Evolutionary conservation across 1,139 yeast species (phyloP).

Genomic region (Geotrichum siamense): DNA sequence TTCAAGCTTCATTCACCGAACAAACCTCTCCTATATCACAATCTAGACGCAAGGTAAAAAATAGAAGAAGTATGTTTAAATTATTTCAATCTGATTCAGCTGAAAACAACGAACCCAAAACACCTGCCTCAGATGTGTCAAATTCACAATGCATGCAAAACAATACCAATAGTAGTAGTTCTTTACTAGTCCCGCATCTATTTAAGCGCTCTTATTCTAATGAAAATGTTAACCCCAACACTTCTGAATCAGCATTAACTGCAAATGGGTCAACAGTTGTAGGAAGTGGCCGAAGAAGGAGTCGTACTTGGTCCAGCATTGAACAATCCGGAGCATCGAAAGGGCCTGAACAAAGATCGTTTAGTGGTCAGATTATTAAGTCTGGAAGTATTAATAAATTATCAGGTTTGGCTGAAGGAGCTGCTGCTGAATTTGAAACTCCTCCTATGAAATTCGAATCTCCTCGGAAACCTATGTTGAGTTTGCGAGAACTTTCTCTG

Average conservation of each 20-base stretch:
- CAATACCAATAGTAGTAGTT: not conserved
- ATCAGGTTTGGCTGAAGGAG: too few relatives aligned
- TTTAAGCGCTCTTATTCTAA: conserved; percentile 2
- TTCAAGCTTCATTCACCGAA: too few relatives aligned
- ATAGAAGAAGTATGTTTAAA: not conserved
- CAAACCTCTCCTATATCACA: too few relatives aligned
- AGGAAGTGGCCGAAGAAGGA: conserved; percentile 4
- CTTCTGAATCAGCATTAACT: not conserved
- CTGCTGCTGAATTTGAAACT: too few relatives aligned
- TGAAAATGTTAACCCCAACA: not conserved
- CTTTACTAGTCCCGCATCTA: not conserved
- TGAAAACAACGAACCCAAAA: not conserved
- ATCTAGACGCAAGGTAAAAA: too few relatives aligned
- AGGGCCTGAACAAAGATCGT: too few relatives aligned
- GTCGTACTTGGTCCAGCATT: conserved; percentile 7
- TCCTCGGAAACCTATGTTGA: not conserved
- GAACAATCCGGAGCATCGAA: too few relatives aligned
- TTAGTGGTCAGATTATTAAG: too few relatives aligned
- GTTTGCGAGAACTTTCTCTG: not conserved
- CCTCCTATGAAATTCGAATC: not conserved
- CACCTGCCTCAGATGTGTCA: not conserved
- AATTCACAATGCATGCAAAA: not conserved
- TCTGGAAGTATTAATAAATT: too few relatives aligned
- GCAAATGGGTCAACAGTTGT: not conserved
- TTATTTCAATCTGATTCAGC: not conserved